Base-by-base conservation (phyloP, 164 flowering plant species). In the Nymphaea colorata region DNA sequence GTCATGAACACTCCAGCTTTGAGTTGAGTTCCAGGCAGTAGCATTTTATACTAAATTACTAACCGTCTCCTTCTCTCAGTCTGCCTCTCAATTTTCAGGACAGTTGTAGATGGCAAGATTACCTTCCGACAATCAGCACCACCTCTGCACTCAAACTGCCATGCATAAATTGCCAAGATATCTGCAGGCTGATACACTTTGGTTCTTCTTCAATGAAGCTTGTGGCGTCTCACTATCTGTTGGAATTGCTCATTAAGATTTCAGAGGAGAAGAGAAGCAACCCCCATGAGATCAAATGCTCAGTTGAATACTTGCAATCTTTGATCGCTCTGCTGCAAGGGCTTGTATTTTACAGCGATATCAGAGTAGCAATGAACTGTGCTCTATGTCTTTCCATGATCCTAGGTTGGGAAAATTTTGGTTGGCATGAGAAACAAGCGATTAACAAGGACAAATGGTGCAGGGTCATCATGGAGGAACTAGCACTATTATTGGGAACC, bases 121-220 rank as follows among this genome's bases (percentile, higher is more conserved):
- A 83, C 66, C 75, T 89, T 45, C 77, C 77, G 64, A 71, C 76
- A 44, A 72, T 83, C 25, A 67, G 60, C 43, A 62, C 14, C 60
- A 67, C 18, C 43, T 76, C 68, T 71, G 62, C 75, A 69, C 64
- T 79, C 59, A 61, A 83, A 63, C 69, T 78, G 62, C 74, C 84
- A 68, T 74, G 82, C 75, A 80, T 87, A 65, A 65, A 42, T 41
- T 85, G 90, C 79, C 86, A 82, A 61, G 88, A 88, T 64, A 72
- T 91, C 75, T 88, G 96, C 86, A 81, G 85, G 76, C 69, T 91
- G 67, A 66, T 94, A 72, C 80, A 91, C 79, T 90, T 80, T 77
- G 99, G 99, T 16, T 76, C 94, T 67, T 78, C 96, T 44, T 45
- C 66, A n/a, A 72, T 88, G 69, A 91, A 88, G 79, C 80, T 88